Base-by-base conservation (phyloP, 2,329 filamentous ascomycete species). In the Colletotrichum euphorbiae region DNA sequence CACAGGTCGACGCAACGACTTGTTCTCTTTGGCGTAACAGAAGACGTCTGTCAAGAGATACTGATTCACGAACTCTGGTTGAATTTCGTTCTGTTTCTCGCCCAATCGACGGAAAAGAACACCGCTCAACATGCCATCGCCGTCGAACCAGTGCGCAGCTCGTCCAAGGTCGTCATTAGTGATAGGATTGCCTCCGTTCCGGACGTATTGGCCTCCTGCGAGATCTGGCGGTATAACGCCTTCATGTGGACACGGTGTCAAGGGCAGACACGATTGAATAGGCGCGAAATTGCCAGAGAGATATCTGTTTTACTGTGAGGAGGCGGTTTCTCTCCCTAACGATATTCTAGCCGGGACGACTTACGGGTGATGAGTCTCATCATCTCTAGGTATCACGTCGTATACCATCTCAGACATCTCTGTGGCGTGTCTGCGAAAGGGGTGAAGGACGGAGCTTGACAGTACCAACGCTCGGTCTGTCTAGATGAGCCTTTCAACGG, bases 81-180 rank as follows among this genome's bases (percentile, higher is more conserved):
- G 75, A 1, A 90, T 82, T 3, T 81, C 76, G 4, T 82, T 75
- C n/a, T 55, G 31, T 36, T 69, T 69, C 6, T 78, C 76, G 3
- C 77, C 77, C 2, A 31, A 59, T 7, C 80, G 81, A 31, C 80
- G 80, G 74, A 91, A 93, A 17, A 82, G 81, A 0, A 93, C 89
- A 1, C 90, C 90, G 33, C 87, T 87, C 11, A 93, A 84, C 90
- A 93, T 93, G 4, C 90, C 91, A 74, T 93, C 90, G 36, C 91
- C 90, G 72, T 93, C 91, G 69, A 93, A 93, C 90, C 90, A 92
- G 74, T 93, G 90, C 8, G 88, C 85, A 74, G 91, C 88, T 70
- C 89, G 83, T 43, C 84, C 84, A 3, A 87, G 75, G 61, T 90
- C 86, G 21, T 86, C 80, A 66, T 91, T 89, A 31, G 84, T 84